Evolutionary conservation across 768 basidiomycete genomes (phyloP).

Genomic region (Pleurotus sapidus): DNA sequence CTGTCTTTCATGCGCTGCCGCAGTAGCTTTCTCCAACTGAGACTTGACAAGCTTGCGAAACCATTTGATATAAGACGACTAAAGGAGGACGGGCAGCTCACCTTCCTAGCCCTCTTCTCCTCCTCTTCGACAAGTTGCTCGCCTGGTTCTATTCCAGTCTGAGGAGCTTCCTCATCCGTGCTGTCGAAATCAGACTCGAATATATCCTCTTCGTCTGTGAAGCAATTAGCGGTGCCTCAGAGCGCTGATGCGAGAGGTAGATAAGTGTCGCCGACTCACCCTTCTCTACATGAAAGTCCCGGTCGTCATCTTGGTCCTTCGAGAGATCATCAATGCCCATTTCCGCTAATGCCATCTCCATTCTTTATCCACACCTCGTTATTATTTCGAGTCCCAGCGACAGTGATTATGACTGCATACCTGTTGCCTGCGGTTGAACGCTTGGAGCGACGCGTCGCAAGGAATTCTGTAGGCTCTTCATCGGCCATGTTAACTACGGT

Average conservation of each 20-base stretch:
- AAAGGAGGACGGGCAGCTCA: slow-evolving; percentile 14
- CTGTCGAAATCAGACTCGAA: slow-evolving; percentile 86
- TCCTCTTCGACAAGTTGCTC: slow-evolving; percentile 62
- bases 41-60: slow-evolving; percentile 31
- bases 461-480: slow-evolving; percentile 33
- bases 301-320: slow-evolving; percentile 69
- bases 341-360: slow-evolving; percentile 77
- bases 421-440: slow-evolving; percentile 80
- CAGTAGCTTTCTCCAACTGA: slow-evolving; percentile 60
- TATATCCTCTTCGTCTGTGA: slow-evolving; percentile 73
- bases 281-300: slow-evolving; percentile 65
- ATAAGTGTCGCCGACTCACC: slow-evolving; percentile 32
- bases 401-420: slow-evolving; percentile 30
- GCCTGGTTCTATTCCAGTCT: slow-evolving; percentile 50
- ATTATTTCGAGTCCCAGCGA: not conserved
- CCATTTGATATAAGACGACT: not conserved
- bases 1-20: slow-evolving; percentile 64
- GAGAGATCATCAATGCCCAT: slow-evolving; percentile 52
- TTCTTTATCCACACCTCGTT: slow-evolving; percentile 36
- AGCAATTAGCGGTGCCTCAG: not conserved
- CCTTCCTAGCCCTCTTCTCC: slow-evolving; percentile 52
- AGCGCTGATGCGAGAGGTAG: not conserved
- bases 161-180: slow-evolving; percentile 68
- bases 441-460: slow-evolving; percentile 57
- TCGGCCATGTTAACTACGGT: slow-evolving; percentile 12